phyloP scores from a whole-genome alignment of 1,139 yeast genomes.

The Debaryomycetaceae sp. region DNA sequence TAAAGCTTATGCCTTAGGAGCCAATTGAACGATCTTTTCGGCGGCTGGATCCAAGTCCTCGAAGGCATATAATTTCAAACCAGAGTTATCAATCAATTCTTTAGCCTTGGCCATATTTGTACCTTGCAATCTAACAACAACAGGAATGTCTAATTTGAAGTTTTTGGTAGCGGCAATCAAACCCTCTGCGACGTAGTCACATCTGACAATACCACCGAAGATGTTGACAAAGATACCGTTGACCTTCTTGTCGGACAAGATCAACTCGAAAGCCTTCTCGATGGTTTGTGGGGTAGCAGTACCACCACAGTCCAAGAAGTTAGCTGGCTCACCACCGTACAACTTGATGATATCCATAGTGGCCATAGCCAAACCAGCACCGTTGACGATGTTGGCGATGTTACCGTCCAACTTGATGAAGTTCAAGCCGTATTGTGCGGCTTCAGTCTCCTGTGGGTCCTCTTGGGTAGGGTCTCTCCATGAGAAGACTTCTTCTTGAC shows the following conservation, averaged over 20 bases:
- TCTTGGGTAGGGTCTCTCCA: slow-evolving; percentile 99
- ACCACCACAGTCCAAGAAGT: slow-evolving; percentile 99
- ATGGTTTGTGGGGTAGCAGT: slow-evolving; percentile 99
- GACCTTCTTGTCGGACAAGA: slow-evolving; percentile 84
- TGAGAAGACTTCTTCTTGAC: slow-evolving; percentile 90
- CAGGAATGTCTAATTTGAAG: slow-evolving; percentile 91
- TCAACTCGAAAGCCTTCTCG: slow-evolving; percentile 93
- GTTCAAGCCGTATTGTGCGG: slow-evolving; percentile 85
- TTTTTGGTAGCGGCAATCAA: slow-evolving; percentile 93
- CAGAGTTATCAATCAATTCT: slow-evolving; percentile 81
- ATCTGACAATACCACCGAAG: slow-evolving; percentile 98
- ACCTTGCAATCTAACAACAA: slow-evolving; percentile 98
- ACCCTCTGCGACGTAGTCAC: slow-evolving; percentile 98
- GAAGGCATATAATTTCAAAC: slow-evolving; percentile 87
- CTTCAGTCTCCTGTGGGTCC: slow-evolving; percentile 95
- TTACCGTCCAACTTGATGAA: slow-evolving; percentile 97
- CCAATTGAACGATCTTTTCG: slow-evolving; percentile 81
- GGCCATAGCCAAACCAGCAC: slow-evolving; percentile 99
- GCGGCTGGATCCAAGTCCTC: slow-evolving; percentile 98
- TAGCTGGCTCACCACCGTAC: slow-evolving; percentile 98
- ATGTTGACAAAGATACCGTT: slow-evolving; percentile 97
- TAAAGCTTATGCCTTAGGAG: slow-evolving; percentile 23
- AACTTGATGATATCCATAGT: slow-evolving; percentile 99
- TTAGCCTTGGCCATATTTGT: slow-evolving; percentile 91
- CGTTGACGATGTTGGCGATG: slow-evolving; percentile 97